Evolutionary conservation across 768 basidiomycete genomes (phyloP), one percentile per base, ranked within the genome.

Genomic region (Leucocoprinus leucothites): DNA sequence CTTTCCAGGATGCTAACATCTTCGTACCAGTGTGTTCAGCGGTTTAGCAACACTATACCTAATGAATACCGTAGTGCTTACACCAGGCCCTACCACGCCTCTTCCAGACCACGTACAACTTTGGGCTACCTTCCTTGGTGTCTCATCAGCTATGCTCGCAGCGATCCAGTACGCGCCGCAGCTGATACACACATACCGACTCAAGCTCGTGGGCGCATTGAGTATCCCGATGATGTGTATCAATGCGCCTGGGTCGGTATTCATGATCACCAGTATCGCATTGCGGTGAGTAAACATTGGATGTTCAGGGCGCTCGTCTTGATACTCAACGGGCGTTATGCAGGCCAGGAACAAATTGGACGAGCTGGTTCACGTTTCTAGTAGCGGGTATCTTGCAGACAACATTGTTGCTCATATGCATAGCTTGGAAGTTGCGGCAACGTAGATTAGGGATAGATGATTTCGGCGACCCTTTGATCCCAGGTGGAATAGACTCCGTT

Each of bases 131-230:
- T 91, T 67, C 97, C 97, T 0, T 71, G 78, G 4, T 83, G 90
- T 63, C 82, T 89, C 65, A 97, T 95, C 71, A 89, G 85, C 65
- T 3, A 34, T 85, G 1, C 80, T 97, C 6, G 89, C 94, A 1
- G 81, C 83, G 2, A 71, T 89, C 5, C 94, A 98, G 69, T 99
- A 98, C 58, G 79, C 85, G 0, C 95, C 96, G 0, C 95, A 97
- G 67, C 75, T 99, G 21, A 61, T 81, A 9, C 84, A 87, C 57
- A 98, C 95, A 0, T 97, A 87, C 62, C 73, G 72, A 5, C 69
- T 80, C 26, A 88, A 85, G 64, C 80, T 96, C 11, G 94, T 98
- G 8, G 96, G 95, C 2, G 93, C 94, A 0, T 75, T 98, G 14
- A 94, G 91, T 64, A 90, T 99, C 55, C 88, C 89, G 1, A 92